Base-by-base conservation (phyloP, 75 land plant genomes). In the Cryptomeria japonica region DNA sequence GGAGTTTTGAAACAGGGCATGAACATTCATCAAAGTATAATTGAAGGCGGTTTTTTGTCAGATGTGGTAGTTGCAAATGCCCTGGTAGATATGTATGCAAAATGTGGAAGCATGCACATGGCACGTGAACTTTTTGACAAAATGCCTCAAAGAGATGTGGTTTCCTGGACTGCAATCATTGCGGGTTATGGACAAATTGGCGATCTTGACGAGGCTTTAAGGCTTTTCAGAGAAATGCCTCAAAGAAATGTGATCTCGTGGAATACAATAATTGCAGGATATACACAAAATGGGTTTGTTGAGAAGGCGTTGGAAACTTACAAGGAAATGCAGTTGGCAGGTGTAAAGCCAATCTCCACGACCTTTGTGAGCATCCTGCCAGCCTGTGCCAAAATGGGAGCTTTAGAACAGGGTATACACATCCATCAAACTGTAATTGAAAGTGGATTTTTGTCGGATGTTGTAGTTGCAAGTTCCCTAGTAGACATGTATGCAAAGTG, bases 261-360 rank as follows among this genome's bases (percentile, higher is more conserved):
- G 97, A 93, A 93, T 79, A 93, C 93, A 1, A 92, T 94, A 91
- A 93, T 96, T 83, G 90, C 93, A 22, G 95, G 94, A 55, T 93
- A 89, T 90, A 89, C 90, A 3, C 91, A 89, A 88, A 95, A 95
- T 80, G 94, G 87, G 83, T 85, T 34, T 51, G 88, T 91, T 1
- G 86, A 86, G 75, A 90, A 89, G 18, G 97, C 95, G 5, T 84
- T 96, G 75, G 90, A 93, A 73, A 70, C 92, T 56, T 95, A 93
- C 80, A 56, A 84, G 0, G 56, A 86, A 47, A 94, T 95, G 97
- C 87, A 87, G 78, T 10, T 85, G 12, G 92, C 88, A 82, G 88
- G 68, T 28, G 28, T 83, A 31, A 83, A 46, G 49, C 53, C 85
- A 47, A 10, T 44, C 55, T 28, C 46, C 19, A 31, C 42, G 11